A percentile compares a stretch with the other conserved stretches of the same genome.
phyloP scores from a whole-genome alignment of 257 asterid species.

The Solanum virginianum region DNA sequence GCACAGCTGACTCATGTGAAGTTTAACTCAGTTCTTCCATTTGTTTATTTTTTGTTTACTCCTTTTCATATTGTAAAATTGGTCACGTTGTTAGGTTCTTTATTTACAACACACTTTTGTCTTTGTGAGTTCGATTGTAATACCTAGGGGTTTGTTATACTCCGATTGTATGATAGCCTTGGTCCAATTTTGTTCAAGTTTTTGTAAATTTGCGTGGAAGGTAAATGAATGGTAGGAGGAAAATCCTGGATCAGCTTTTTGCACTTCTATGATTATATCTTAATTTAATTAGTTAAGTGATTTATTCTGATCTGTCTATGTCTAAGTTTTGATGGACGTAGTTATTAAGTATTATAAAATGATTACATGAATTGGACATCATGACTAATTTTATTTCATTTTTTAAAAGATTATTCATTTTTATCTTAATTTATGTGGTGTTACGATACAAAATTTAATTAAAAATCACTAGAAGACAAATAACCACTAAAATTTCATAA shows the following conservation, averaged over 20 bases:
- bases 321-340: too few species aligned
- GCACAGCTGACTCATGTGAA: constrained; percentile 54
- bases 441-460: too few species aligned
- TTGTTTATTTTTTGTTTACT: not conserved
- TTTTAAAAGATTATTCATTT: too few species aligned
- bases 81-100: not conserved
- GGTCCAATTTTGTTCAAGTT: not conserved
- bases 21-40: constrained; percentile 17
- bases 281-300: too few species aligned
- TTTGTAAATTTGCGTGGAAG: constrained; percentile 4
- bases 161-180: constrained; percentile 10
- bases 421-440: too few species aligned
- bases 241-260: not conserved
- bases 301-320: too few species aligned
- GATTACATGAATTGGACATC: too few species aligned
- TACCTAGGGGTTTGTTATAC: not conserved
- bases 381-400: too few species aligned
- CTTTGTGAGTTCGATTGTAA: constrained; percentile 8
- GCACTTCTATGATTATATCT: not conserved
- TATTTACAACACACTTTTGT: not conserved
- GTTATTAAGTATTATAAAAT: too few species aligned
- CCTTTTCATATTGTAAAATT: constrained; percentile 18
- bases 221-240: constrained; percentile 3
- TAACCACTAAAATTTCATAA: not conserved
- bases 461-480: not conserved